These are phyloP conservation scores for Misopates orontium DNA, from an alignment of 257 asterid species.

Conservation along the genomic window DNA sequence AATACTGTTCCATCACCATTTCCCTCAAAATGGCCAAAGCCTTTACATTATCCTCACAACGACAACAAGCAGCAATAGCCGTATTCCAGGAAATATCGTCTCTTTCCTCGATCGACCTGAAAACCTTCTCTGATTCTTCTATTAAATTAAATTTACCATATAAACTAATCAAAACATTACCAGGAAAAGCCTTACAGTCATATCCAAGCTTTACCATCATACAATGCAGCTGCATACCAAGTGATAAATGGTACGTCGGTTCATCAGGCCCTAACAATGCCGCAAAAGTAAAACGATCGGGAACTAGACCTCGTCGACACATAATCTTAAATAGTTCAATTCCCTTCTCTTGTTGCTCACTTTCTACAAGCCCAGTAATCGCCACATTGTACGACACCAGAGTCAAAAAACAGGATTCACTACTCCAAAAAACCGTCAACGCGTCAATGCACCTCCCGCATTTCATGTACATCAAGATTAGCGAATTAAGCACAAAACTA, in stretches of 20 bases:
- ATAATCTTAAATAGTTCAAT: constrained; percentile 52
- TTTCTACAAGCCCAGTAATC: constrained; percentile 66
- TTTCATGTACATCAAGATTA: constrained; percentile 70
- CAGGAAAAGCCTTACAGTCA: constrained; percentile 50
- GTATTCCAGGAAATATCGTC: constrained; percentile 77
- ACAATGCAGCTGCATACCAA: constrained; percentile 58
- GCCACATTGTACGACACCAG: constrained; percentile 58
- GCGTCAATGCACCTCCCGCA: constrained; percentile 58
- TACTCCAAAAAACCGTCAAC: constrained; percentile 37
- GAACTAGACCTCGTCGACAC: constrained; percentile 49
- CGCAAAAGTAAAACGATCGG: constrained; percentile 72
- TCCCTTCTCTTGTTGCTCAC: constrained; percentile 46
- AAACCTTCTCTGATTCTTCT: constrained; percentile 50
- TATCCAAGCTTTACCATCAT: constrained; percentile 56
- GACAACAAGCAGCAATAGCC: constrained; percentile 53
- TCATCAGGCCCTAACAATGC: constrained; percentile 55
- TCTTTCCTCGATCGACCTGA: constrained; percentile 43
- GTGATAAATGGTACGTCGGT: constrained; percentile 34
- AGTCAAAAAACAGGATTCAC: constrained; percentile 26
- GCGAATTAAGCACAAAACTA: constrained; percentile 60
- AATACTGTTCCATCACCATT: constrained; percentile 40
- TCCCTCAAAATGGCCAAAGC: constrained; percentile 54
- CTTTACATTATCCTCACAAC: constrained; percentile 46
- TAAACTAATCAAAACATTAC: constrained; percentile 53
- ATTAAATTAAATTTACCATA: constrained; percentile 50